phyloP scores from a whole-genome alignment of 306 rosid genomes.

The Elaeagnus macrophylla region DNA sequence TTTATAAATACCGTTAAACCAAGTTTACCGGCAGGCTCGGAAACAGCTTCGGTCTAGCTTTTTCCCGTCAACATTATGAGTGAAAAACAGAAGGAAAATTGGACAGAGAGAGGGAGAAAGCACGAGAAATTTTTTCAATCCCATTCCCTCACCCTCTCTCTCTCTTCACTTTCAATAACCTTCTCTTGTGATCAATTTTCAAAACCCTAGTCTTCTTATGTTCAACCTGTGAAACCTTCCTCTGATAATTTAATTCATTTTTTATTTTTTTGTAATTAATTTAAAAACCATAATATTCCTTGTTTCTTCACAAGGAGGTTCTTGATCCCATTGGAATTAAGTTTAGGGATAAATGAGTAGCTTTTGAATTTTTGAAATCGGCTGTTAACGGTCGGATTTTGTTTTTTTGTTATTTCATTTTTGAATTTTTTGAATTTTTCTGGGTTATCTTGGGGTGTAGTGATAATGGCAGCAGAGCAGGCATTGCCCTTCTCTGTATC shows the following conservation, averaged over 20 bases:
- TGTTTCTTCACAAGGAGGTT: neutral
- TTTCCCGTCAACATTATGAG: slow-evolving; percentile 31
- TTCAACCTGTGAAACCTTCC: slow-evolving; percentile 18
- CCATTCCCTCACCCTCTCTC: slow-evolving; percentile 21
- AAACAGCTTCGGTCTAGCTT: slow-evolving; percentile 56
- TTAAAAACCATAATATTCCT: too few species aligned
- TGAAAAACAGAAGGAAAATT: neutral
- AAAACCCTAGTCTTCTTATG: slow-evolving; percentile 17
- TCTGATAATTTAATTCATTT: slow-evolving; percentile 11
- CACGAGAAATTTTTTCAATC: slow-evolving; percentile 7
- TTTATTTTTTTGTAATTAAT: neutral
- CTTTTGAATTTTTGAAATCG: slow-evolving; percentile 19
- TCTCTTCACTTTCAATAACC: slow-evolving; percentile 17
- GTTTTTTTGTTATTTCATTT: neutral
- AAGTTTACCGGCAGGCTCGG: slow-evolving; percentile 65
- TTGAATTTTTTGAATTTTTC: too few species aligned
- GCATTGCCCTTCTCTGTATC: slow-evolving; percentile 49
- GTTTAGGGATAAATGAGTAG: slow-evolving; percentile 9
- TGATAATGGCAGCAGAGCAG: slow-evolving; percentile 51
- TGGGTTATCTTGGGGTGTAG: slow-evolving; percentile 6
- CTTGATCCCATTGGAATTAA: slow-evolving; percentile 5
- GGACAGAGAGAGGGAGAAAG: too few species aligned
- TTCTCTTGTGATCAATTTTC: slow-evolving; percentile 8
- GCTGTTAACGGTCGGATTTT: neutral
- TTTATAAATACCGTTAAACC: slow-evolving; percentile 34